Evolutionary conservation across 371 early-diverging fungal species (phyloP).

Genomic region (Syncephalastrum monosporum): DNA sequence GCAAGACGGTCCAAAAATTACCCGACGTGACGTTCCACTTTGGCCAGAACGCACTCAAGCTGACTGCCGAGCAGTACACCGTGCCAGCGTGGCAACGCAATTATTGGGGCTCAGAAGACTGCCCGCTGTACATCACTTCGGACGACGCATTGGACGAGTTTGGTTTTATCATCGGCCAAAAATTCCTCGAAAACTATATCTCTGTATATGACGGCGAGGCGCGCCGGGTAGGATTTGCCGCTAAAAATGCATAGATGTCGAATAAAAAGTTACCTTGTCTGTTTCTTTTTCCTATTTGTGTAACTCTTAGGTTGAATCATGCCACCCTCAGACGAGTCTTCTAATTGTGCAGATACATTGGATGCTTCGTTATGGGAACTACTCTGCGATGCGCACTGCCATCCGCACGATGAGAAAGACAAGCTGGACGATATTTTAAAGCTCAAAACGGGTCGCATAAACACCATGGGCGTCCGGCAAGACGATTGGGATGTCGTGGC

Average conservation of each 20-base stretch:
- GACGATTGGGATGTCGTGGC: conserved; percentile 48
- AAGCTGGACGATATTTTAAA: conserved; percentile 24
- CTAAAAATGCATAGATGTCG: background rate
- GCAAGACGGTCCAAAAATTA: conserved; percentile 2
- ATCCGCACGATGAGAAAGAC: conserved; percentile 44
- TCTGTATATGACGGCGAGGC: conserved; percentile 29
- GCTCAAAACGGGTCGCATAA: conserved; percentile 42
- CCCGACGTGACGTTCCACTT: conserved; percentile 9
- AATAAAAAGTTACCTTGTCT: background rate
- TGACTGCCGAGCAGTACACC: conserved; percentile 16
- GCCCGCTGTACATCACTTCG: conserved; percentile 12
- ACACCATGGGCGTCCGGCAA: conserved; percentile 48
- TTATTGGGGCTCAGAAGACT: conserved; percentile 11
- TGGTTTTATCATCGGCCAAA: conserved; percentile 29
- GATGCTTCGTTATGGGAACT: conserved; percentile 14
- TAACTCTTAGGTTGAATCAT: background rate
- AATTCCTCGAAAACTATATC: conserved; percentile 33
- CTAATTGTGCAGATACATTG: conserved; percentile 5
- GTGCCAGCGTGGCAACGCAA: conserved; percentile 15
- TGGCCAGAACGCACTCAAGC: conserved; percentile 1
- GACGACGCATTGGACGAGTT: conserved; percentile 5
- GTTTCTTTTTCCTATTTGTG: background rate
- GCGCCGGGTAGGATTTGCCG: conserved; percentile 24
- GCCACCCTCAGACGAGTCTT: background rate
- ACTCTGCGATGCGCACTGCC: conserved; percentile 50